Evolutionary conservation across 208 protist species (phyloP), one percentile per base, ranked within the genome.

Genomic region (Angomonas desouzai): DNA sequence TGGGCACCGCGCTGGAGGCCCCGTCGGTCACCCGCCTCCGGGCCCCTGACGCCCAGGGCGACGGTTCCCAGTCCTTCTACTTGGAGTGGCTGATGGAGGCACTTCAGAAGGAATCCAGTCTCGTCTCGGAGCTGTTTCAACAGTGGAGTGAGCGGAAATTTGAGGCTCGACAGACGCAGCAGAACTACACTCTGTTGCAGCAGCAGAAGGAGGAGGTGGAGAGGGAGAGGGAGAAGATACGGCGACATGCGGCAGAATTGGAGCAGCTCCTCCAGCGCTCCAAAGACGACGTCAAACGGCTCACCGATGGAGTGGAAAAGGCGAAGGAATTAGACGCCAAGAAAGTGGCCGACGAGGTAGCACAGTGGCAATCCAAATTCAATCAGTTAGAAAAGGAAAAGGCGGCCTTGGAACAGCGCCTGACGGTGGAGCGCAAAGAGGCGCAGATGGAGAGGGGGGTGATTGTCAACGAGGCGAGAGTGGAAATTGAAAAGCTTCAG

Each of bases 271-370:
- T 68, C 2, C 33, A 51, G 40, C 33, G 22, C 16, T 4, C 53
- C 18, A 30, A 38, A 9, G 55, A 29, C 3, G 64, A 68, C 38
- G 58, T 53, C 29, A 43, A 40, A 22, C 64, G 55, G 20, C 3
- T 62, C 23, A 20, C 3, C 1, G 36, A 57, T 11, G 64, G 29
- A 33, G 22, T 57, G 9, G 53, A 62, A 13, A 40, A 34, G 18
- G 23, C 27, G 18, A 33, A 6, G 30, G 18, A 34, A 9, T n/a
- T 64, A 30, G 88, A 82, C 20, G 77, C 84, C 1, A 74, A 85
- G 55, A 80, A 87, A 33, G 62, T 91, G 33, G 68, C 89, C 1
- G 73, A 68, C 0, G 79, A 88, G 61, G 55, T 94, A 1, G 83
- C 89, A 29, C 62, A 62, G 1, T n/a, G 90, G 47, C 74, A 83